Evolutionary conservation across 2,329 filamentous ascomycete species (phyloP).

Genomic region (Blumeriella jaapii): DNA sequence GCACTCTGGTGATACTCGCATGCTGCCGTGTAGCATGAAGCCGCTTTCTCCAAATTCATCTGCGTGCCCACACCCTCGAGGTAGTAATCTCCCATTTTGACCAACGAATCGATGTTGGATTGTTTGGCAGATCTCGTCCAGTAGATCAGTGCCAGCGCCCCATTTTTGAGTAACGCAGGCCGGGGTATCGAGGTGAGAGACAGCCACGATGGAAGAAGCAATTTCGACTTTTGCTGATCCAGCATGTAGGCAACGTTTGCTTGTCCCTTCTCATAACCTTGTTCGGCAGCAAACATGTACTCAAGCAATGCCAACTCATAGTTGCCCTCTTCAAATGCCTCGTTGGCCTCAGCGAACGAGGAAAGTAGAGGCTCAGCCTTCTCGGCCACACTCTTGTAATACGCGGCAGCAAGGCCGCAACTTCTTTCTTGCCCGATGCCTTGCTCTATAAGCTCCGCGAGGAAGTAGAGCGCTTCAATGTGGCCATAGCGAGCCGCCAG

Average conservation of each 20-base stretch:
- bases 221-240: conserved; percentile 46
- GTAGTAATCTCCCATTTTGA: conserved; percentile 99
- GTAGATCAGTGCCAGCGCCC: conserved; percentile 56
- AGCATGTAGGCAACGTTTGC: conserved; percentile 63
- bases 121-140: conserved; percentile 94
- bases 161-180: conserved; percentile 40
- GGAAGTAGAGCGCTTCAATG: conserved; percentile 62
- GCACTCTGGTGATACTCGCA: conserved; percentile 86
- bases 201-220: conserved; percentile 33
- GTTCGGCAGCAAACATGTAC: conserved; percentile 63
- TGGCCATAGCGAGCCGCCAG: conserved; percentile 55
- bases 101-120: conserved; percentile 80
- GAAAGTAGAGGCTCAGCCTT: conserved; percentile 45
- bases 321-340: conserved; percentile 52
- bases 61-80: conserved; percentile 67
- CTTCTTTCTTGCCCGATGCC: conserved; percentile 55
- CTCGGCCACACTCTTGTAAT: conserved; percentile 53
- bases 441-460: conserved; percentile 56
- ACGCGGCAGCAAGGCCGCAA: conserved; percentile 54
- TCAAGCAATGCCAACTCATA: conserved; percentile 51
- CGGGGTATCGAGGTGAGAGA: conserved; percentile 27
- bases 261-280: conserved; percentile 60
- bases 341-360: conserved; percentile 55
- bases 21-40: conserved; percentile 83
- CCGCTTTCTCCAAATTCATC: conserved; percentile 70